These are phyloP conservation scores for Herpetomonas samuelpessoai DNA, from an alignment of 208 protist species.

Conservation along the genomic window DNA sequence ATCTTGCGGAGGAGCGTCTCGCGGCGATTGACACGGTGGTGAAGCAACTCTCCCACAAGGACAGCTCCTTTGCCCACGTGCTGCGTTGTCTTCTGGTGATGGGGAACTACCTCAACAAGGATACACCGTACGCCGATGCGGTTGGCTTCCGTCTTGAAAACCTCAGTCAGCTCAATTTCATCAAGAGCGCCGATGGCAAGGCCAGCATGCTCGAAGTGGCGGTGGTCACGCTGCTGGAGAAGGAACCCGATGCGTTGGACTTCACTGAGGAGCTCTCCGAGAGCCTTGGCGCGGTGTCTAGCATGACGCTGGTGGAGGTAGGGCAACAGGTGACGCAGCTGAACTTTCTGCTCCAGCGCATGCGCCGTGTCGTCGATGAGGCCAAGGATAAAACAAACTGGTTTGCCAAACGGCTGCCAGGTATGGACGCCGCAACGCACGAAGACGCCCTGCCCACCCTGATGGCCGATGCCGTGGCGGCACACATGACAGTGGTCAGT, in stretches of 20 bases:
- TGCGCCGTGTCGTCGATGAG: conserved; percentile 63
- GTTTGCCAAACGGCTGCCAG: conserved; percentile 34
- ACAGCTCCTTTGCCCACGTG: conserved; percentile 48
- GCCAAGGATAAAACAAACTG: conserved; percentile 36
- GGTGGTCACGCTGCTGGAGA: conserved; percentile 46
- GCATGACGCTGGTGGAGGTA: conserved; percentile 51
- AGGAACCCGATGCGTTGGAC: conserved; percentile 23
- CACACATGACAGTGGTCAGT: conserved; percentile 30
- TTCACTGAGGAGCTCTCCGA: conserved; percentile 58
- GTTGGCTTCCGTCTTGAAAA: conserved; percentile 71
- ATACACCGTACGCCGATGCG: conserved; percentile 59
- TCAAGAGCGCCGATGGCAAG: conserved; percentile 72
- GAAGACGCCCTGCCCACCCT: conserved; percentile 41
- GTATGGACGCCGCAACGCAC: conserved; percentile 4
- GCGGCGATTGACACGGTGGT: conserved; percentile 50
- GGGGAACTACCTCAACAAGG: conserved; percentile 76
- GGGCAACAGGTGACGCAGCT: conserved; percentile 59
- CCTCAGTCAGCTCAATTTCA: conserved; percentile 61
- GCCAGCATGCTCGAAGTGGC: conserved; percentile 71
- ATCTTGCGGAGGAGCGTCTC: conserved; percentile 31
- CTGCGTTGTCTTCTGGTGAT: conserved; percentile 50
- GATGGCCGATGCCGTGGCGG: conserved; percentile 24
- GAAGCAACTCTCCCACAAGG: conserved; percentile 33
- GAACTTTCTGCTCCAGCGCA: conserved; percentile 64
- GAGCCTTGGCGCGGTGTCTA: conserved; percentile 23